Percentiles rank a stretch among this genome's conserved stretches.
phyloP scores from a whole-genome alignment of 2,329 filamentous ascomycete species.

The Microdochium trichocladiopsis region DNA sequence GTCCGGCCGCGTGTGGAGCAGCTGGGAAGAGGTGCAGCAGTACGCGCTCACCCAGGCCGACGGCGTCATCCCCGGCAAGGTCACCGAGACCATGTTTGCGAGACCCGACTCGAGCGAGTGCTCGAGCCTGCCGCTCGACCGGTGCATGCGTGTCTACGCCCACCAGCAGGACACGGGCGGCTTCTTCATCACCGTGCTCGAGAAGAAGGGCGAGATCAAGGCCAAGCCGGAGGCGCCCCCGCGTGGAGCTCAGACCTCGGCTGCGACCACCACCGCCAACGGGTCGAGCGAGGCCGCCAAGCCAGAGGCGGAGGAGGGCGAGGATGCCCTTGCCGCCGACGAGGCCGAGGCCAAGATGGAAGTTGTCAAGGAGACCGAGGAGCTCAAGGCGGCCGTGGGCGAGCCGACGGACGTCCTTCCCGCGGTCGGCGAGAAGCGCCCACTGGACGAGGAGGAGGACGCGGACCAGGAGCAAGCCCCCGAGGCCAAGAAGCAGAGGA shows the following conservation, averaged over 20 bases:
- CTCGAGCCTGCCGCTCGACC: slow-evolving; percentile 69
- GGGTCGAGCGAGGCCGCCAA: slow-evolving; percentile 9
- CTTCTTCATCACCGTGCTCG: slow-evolving; percentile 93
- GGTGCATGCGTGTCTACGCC: slow-evolving; percentile 90
- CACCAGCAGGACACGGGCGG: slow-evolving; percentile 94
- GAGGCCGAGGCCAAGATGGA: slow-evolving; percentile 17
- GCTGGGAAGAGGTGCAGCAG: slow-evolving; percentile 74
- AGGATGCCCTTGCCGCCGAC: no score
- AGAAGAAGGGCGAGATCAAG: slow-evolving; percentile 84
- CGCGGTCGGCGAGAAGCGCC: slow-evolving; percentile 22
- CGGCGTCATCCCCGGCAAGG: slow-evolving; percentile 53
- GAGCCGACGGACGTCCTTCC: slow-evolving; percentile 23
- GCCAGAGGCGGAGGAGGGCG: no score
- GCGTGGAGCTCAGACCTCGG: slow-evolving; percentile 30
- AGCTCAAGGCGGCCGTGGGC: slow-evolving; percentile 20
- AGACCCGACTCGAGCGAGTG: slow-evolving; percentile 43
- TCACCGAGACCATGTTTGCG: slow-evolving; percentile 82
- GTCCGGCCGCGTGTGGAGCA: slow-evolving; percentile 68
- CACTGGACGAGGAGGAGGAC: slow-evolving; percentile 23
- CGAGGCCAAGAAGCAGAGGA: slow-evolving; percentile 42
- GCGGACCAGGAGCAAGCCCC: slow-evolving; percentile 25
- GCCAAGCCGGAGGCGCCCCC: slow-evolving; percentile 61
- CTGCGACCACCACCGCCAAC: slow-evolving; percentile 8
- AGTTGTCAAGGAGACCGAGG: slow-evolving; percentile 31
- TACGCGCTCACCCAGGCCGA: slow-evolving; percentile 54